Evolutionary conservation across 1,139 yeast genomes (phyloP), one percentile per base, ranked within the genome.

Genomic region (Yamadazyma membranifaciens): DNA sequence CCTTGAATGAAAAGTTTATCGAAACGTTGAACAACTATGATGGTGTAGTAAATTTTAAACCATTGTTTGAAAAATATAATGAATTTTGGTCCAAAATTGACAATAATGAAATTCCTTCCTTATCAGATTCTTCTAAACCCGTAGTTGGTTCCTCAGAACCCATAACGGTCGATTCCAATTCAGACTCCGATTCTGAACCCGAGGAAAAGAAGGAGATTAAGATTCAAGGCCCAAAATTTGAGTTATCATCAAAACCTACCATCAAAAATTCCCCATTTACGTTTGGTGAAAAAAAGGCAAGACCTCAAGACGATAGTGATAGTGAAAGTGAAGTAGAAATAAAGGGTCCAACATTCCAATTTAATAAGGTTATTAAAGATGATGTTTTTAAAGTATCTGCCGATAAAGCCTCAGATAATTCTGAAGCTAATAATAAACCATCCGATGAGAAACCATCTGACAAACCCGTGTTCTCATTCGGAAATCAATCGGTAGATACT

Each of bases 1-100:
- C 95, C 1, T 70, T 88, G 56, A 87, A 87, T 57, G 75, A 78
- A 20, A 79, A 74, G 45, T 84, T 88, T 50, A 63, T 78, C 24
- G 69, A 70, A 15, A 67, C 79, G 25, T 59, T 88, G 36, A 51
- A 55, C 1, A 62, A 66, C 3, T 76, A 78, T 45, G 73, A 82
- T 46, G 74, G 81, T 0, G 66, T 78, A 15, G 82, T 77, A 0
- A 80, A 86, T 51, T 77, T 86, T 56, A 63, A 79, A 0, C 68
- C 78, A 6, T 62, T 81, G 12, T 73, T 83, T 33, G 65, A 67
- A 29, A 84, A 82, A 59, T 88, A 88, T 58, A 66, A 74, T 36
- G 71, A 71, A 31, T 87, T 80, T 51, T 73, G 72, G 41, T 69
- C 81, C 27, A 11, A 29, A 24, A 38, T 30, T 30, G 38, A 33